Evolutionary conservation across 495 filamentous ascomycete genomes (phyloP).

Genomic region (Cercophora newfieldiana): DNA sequence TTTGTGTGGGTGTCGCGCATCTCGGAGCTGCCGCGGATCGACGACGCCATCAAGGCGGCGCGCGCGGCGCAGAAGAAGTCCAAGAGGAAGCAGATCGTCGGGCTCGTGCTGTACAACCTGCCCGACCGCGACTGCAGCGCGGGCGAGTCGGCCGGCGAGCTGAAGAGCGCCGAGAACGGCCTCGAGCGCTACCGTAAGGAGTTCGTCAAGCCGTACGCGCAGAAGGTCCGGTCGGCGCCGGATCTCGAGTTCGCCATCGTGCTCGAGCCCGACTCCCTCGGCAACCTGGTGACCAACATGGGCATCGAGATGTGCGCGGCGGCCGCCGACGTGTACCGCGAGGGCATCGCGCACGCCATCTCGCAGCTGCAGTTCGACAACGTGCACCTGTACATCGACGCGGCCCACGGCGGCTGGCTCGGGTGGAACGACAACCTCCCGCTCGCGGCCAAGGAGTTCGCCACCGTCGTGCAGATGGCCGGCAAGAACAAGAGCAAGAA

Average conservation of each 20-base stretch:
- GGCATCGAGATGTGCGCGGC: conserved; percentile 53
- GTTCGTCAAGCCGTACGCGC: conserved; percentile 55
- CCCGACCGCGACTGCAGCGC: conserved; percentile 66
- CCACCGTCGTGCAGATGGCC: conserved; percentile 59
- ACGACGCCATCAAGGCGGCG: conserved; percentile 49
- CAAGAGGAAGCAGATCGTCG: conserved; percentile 45
- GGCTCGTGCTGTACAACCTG: conserved; percentile 65
- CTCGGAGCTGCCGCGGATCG: conserved; percentile 40
- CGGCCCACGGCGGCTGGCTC: conserved; percentile 67
- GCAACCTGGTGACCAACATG: conserved; percentile 62
- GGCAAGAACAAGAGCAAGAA: conserved; percentile 27
- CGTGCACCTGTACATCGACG: conserved; percentile 65
- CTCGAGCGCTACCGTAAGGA: conserved; percentile 57
- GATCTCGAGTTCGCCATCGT: conserved; percentile 43
- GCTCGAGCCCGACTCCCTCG: conserved; percentile 62
- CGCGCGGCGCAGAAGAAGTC: conserved; percentile 46
- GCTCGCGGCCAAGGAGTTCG: conserved; percentile 60
- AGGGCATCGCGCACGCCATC: conserved; percentile 60
- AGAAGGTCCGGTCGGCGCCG: conserved; percentile 29
- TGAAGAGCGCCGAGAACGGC: conserved; percentile 48
- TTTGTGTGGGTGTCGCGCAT: conserved; percentile 54
- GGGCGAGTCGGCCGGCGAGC: conserved; percentile 61
- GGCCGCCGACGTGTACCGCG: conserved; percentile 56
- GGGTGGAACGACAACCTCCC: conserved; percentile 73
- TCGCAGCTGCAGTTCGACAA: conserved; percentile 55